Evolutionary conservation across 225 moss, liverwort and hornwort genomes (phyloP).

Genomic region (Marchantia paleacea): DNA sequence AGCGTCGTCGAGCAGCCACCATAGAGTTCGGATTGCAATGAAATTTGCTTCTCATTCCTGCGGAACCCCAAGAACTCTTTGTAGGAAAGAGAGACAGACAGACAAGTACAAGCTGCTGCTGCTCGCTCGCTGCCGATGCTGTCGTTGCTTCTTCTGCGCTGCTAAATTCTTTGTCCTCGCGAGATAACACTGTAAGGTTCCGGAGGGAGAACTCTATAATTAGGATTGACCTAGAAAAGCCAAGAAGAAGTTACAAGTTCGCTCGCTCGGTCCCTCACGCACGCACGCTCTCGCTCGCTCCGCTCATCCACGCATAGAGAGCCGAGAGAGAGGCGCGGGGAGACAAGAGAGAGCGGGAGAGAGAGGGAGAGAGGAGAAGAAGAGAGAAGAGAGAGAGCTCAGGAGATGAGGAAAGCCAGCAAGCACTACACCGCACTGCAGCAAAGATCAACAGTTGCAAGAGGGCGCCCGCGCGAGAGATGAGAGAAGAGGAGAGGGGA

Average conservation of each 20-base stretch:
- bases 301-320: background rate
- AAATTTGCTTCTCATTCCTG: constrained; percentile 2
- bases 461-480: background rate
- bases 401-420: background rate
- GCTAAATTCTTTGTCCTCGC: constrained; percentile 2
- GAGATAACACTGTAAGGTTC: background rate
- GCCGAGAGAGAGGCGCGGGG: background rate
- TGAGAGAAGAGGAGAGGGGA: background rate
- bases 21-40: background rate
- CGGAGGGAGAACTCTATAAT: background rate
- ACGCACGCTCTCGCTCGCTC: background rate
- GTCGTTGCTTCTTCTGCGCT: background rate
- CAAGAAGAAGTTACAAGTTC: background rate
- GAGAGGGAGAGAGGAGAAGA: background rate
- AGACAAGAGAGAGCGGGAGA: background rate
- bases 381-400: background rate
- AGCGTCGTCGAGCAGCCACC: background rate
- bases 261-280: background rate
- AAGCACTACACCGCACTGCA: background rate
- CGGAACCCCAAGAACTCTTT: background rate
- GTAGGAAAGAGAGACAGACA: background rate
- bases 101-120: background rate
- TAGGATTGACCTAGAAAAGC: constrained; percentile 11
- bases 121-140: background rate
- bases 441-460: constrained; percentile 23